Conservation (phyloP, 345 rosid species). For the Melaleuca alternifolia region DNA sequence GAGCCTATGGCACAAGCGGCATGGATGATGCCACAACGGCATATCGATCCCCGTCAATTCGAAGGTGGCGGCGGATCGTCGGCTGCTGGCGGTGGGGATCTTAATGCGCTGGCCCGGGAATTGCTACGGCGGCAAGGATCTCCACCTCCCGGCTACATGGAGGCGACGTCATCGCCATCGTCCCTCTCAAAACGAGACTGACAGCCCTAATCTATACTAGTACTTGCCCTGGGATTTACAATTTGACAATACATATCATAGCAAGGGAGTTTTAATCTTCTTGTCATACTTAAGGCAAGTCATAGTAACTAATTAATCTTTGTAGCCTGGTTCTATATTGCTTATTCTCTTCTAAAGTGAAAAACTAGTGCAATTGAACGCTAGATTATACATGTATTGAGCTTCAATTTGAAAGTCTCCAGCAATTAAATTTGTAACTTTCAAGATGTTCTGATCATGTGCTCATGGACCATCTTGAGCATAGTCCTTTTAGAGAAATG, state of each 20-base stretch:
- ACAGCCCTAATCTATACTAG: not conserved
- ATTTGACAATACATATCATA: not conserved
- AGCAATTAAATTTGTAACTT: not conserved
- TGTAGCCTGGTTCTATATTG: not conserved
- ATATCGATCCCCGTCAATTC: constrained; percentile 53
- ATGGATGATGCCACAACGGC: constrained; percentile 50
- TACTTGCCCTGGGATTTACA: not conserved
- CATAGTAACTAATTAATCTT: not conserved
- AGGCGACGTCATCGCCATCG: constrained; percentile 37
- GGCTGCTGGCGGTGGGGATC: constrained; percentile 37
- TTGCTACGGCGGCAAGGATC: constrained; percentile 64
- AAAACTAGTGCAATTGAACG: not conserved
- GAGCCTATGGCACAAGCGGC: constrained; percentile 60
- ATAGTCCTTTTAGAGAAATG: not conserved
- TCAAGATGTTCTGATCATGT: not conserved
- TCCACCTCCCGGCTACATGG: constrained; percentile 36
- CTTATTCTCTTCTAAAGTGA: not conserved
- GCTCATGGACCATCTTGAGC: not conserved
- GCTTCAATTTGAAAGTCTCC: not conserved
- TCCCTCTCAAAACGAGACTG: constrained; percentile 40
- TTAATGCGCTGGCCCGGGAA: constrained; percentile 73
- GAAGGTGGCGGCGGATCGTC: constrained; percentile 25
- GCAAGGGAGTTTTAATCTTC: constrained; percentile 11
- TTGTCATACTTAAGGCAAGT: not conserved
- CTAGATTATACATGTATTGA: not conserved